Evolutionary conservation across 768 basidiomycete genomes (phyloP), one percentile per base, ranked within the genome.

Genomic region (Tylopilus subfusipes): DNA sequence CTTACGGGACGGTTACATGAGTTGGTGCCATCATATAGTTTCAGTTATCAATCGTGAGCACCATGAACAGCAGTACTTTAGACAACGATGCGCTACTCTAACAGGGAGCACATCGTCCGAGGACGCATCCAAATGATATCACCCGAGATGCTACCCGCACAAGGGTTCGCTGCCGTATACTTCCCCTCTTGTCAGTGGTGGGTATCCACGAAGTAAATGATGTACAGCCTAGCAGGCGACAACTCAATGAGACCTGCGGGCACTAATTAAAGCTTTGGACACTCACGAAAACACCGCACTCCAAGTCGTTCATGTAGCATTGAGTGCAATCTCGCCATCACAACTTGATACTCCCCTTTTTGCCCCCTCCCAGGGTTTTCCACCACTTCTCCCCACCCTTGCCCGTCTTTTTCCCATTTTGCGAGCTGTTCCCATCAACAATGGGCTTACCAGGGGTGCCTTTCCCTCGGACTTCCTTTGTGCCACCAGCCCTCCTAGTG

Each of bases 351-450:
- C 39, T 45, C 0, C 50, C 59, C 51, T 49, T 56, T 34, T 52
- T 53, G 2, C 52, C 47, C 13, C 53, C 70, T 45, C 57, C 61
- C 30, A 80, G 66, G 46, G 72, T 73, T 56, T 76, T 76, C 81
- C 79, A 80, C 80, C 80, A 79, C 56, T 74, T 57, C 27, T 63
- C 65, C 57, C 47, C 44, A 22, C 0, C 30, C 4, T 39, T 52
- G 5, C 14, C 13, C 1, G 24, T 3, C 33, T 48, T 56, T 38
- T 52, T 60, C 19, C 12, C 29, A 2, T 42, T 39, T 33, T 46
- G 27, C 18, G 25, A 19, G 30, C 16, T 19, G 16, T 45, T 36
- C 16, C 30, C 18, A 21, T 19, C 27, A 2, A 31, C 19, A 1
- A 4, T 30, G 4, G 24, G 71, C 69, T 36, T 61, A 27, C 25